Evolutionary conservation across 78 protist genomes (phyloP), one percentile per base, ranked within the genome.

Genomic region (Polysphondylium violaceum): DNA sequence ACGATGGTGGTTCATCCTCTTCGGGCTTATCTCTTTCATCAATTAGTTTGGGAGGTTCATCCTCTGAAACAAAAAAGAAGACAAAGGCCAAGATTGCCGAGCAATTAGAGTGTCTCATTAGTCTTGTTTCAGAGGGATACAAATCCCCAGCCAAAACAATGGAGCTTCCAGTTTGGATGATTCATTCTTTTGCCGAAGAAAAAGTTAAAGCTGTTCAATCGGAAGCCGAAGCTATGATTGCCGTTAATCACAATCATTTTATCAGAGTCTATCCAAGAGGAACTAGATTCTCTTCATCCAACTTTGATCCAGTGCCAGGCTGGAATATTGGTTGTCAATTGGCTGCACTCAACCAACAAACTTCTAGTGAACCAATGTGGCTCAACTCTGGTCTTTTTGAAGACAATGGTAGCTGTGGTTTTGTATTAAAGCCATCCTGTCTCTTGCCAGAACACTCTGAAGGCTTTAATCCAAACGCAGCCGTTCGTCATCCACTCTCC

Each of bases 321-420:
- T 97, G 98, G 98, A 31, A 44, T 43, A 4, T 47, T 17, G 98
- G 98, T 23, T 14, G 50, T 27, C 97, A 95, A 53, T 11, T 97
- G 38, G 94, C 86, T 16, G 97, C 98, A 27, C 92, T 97, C 35
- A 96, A 96, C 76, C 95, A 87, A 74, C 97, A 96, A 65, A 95
- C 97, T 31, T 31, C 40, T 1, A 29, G 65, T 0, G 86, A 64
- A 41, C 94, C 93, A 69, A 43, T 95, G 69, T 89, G 94, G 78
- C 6, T 91, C 33, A 76, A 93, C 44, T 65, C 44, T 9, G 95
- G 94, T 50, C 33, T 64, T 60, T 95, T 95, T 60, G 35, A n/a
- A 1, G 94, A 93, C 68, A 87, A 92, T 61, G 93, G 93, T 61
- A 51, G 76, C 41, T 73, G 83, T 56, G 97, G 97, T 7, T 95